A percentile compares a stretch with the other conserved stretches of the same genome.
Evolutionary conservation across 495 filamentous ascomycete species (phyloP).

Genomic region (Wilcoxina mikolae): DNA sequence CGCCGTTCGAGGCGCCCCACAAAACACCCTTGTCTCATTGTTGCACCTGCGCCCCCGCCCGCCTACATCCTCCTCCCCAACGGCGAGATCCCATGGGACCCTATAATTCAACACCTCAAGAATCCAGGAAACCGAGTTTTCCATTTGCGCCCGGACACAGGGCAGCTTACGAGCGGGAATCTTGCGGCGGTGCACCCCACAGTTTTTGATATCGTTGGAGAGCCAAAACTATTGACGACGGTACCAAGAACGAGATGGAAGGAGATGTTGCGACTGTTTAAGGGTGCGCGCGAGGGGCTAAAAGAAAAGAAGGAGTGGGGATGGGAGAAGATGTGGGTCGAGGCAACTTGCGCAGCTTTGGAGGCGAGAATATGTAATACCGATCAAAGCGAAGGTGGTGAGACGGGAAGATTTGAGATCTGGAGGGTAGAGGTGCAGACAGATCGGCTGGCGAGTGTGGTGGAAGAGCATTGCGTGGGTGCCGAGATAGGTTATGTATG

Average conservation of each 20-base stretch:
- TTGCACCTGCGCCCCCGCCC: background rate
- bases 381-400: background rate
- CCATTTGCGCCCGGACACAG: background rate
- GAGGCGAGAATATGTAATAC: background rate
- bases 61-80: background rate
- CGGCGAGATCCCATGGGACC: background rate
- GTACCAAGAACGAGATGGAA: background rate
- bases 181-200: background rate
- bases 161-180: background rate
- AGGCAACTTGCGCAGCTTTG: background rate
- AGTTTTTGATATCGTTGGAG: background rate
- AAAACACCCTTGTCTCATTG: background rate
- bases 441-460: background rate
- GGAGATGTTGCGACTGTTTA: background rate
- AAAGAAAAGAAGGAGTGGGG: background rate
- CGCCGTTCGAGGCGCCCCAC: background rate
- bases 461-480: background rate
- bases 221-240: background rate
- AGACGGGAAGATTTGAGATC: background rate
- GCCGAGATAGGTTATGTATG: background rate
- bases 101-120: background rate
- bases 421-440: background rate
- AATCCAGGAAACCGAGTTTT: background rate
- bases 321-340: background rate
- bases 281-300: background rate